Evolutionary conservation across 2,329 filamentous ascomycete species (phyloP), one percentile per base, ranked within the genome.

Genomic region (Phialophora tarda): DNA sequence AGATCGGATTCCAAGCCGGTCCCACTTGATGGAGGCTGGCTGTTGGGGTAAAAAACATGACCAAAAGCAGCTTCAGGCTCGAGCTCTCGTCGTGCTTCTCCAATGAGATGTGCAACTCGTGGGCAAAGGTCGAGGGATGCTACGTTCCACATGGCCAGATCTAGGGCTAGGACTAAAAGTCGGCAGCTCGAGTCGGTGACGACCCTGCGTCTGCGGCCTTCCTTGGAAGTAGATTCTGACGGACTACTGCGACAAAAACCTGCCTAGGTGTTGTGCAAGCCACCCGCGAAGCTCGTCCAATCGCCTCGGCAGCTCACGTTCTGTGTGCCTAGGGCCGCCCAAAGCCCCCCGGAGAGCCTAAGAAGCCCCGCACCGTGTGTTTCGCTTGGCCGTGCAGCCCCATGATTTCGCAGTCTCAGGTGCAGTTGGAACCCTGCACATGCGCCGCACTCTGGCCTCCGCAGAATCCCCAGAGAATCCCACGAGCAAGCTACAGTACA

Each of bases 1-100:
- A 47, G 59, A 59, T 59, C 44, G 28, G 32, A 55, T 59, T 4
- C 54, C 62, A 59, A 53, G 34, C 44, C 41, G 59, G 66, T 68
- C 66, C 66, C 66, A 68, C 66, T 47, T 65, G 47, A 21, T 50
- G 51, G 57, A 48, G 62, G 28, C 28, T 59, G 48, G 56, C 47
- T 34, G 63, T 60, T 60, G 56, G 57, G 56, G 56, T 60, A 59
- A 60, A 38, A 48, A 26, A 28, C 4, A 56, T 62, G 24, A 51
- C 60, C 60, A 32, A 34, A 62, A 30, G 32, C 50, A 56, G 60
- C 30, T 34, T 61, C 59, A 30, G 6, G 44, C 26, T 41, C 24
- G 28, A 28, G 26, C 4, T 30, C 23, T 61, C 32, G 17, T 38
- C 30, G 51, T 1, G 28, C 34, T 61, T 61, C 59, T 54, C 59